Base-by-base conservation (phyloP, 1,284 basidiomycete genomes). In the Moniliophthora roreri region DNA sequence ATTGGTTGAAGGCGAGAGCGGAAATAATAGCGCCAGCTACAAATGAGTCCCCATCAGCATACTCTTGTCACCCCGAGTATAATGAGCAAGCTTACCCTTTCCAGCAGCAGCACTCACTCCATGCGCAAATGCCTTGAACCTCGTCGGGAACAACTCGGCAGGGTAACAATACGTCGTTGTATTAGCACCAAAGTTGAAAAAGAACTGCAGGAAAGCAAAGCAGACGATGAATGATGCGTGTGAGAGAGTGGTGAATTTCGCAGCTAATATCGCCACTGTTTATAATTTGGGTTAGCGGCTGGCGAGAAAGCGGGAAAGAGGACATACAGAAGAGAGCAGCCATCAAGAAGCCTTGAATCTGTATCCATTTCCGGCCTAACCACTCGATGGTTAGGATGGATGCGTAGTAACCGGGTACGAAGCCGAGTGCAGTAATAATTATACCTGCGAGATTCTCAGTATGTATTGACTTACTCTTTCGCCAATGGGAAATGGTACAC, bases 181-280 rank as follows among this genome's bases (percentile, higher is more conserved):
- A 71, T 95, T 95, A n/a, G 93, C 88, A n/a, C 91, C 91, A 65
- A 87, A 89, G 70, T 87, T 87, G 72, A 87, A 86, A 73, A 87
- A 87, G 74, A 87, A 87, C 74, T 87, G 65, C 39, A 40, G 38
- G 38, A 87, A 71, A 1, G 88, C 73, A 63, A 91, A 85, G 71
- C 81, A 82, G 62, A 89, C 87, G 57, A 91, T 78, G 71, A 90
- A 88, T 16, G 82, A 71, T 6, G 82, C 80, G 21, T 77, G 80
- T 59, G 76, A 74, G 40, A 91, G 76, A 10, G 72, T 69, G 57
- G 83, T 60, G 72, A 94, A 89, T 65, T 79, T 80, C 56, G 82
- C 81, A 51, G 85, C 85, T 42, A 88, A 71, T 54, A 88, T 79
- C 15, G 62, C 84, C 62, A 90, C 84, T 83, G 21, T 26, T 34